A percentile compares a stretch with the other conserved stretches of the same genome.
phyloP scores from a whole-genome alignment of 2,329 filamentous ascomycete genomes.

The Colletotrichum melonis region DNA sequence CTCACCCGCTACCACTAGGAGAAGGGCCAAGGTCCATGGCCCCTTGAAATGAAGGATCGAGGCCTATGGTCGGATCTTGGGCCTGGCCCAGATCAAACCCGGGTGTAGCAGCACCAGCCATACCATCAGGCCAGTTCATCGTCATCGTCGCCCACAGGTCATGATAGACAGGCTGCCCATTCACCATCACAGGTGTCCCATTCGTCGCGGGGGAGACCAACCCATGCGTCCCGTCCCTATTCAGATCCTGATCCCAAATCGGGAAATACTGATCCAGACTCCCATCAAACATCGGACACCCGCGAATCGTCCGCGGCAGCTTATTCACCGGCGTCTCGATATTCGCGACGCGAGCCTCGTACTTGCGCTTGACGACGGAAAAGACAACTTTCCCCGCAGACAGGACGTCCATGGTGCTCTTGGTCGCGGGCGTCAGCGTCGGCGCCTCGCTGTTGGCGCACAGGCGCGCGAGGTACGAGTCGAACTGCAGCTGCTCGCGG shows the following conservation, averaged over 20 bases:
- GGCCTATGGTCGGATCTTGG: background rate
- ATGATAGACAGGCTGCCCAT: conserved; percentile 46
- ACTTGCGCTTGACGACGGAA: conserved; percentile 58
- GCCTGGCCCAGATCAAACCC: background rate
- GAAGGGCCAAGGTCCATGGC: background rate
- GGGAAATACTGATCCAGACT: conserved; percentile 59
- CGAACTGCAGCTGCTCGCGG: conserved; percentile 52
- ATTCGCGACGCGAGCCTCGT: conserved; percentile 51
- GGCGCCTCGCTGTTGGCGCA: conserved; percentile 40
- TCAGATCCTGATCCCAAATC: conserved; percentile 55
- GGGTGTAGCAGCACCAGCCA: background rate
- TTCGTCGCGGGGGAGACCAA: background rate
- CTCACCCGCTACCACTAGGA: background rate
- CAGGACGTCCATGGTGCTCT: conserved; percentile 52
- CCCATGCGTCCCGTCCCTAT: conserved; percentile 13
- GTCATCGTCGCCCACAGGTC: conserved; percentile 63
- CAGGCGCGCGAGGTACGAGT: conserved; percentile 51
- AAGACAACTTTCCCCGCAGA: conserved; percentile 60
- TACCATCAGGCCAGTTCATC: conserved; percentile 52
- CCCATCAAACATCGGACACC: conserved; percentile 65
- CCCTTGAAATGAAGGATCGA: conserved; percentile 15
- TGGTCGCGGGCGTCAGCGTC: conserved; percentile 33
- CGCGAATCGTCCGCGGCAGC: conserved; percentile 37
- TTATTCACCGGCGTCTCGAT: conserved; percentile 41
- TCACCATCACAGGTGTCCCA: conserved; percentile 23